A percentile compares a stretch with the other conserved stretches of the same genome.
Evolutionary conservation across 345 rosid species (phyloP).

Genomic region (Fremontodendron californicum): DNA sequence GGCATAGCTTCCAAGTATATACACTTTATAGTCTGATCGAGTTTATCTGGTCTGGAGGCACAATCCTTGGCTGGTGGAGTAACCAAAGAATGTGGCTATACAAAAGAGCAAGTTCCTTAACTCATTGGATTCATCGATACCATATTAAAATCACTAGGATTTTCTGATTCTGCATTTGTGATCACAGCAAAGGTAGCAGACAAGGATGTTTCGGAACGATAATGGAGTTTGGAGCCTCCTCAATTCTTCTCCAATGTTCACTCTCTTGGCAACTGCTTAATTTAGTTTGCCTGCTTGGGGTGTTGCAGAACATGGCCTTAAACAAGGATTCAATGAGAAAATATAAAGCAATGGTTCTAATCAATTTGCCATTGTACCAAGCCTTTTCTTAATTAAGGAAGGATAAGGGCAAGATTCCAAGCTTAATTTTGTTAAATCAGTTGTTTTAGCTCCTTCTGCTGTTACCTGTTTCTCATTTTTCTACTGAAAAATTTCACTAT

Average conservation of each 20-base stretch:
- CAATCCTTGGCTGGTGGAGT: slow-evolving; percentile 74
- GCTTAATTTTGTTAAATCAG: too few relatives aligned
- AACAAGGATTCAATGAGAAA: not conserved
- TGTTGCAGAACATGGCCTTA: not conserved
- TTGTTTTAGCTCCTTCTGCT: not conserved
- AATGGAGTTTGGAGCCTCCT: too few relatives aligned
- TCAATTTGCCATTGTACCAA: not conserved
- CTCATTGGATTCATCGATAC: slow-evolving; percentile 57
- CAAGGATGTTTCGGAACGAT: too few relatives aligned
- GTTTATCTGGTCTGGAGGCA: slow-evolving; percentile 53
- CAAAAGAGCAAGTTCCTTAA: slow-evolving; percentile 67
- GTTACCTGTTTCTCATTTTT: too few relatives aligned
- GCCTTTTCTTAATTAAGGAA: too few relatives aligned
- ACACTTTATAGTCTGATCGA: slow-evolving; percentile 48
- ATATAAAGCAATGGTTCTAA: not conserved
- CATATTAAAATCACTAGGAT: not conserved
- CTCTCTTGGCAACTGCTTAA: too few relatives aligned
- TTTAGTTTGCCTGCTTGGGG: not conserved
- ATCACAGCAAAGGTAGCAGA: too few relatives aligned
- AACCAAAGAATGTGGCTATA: slow-evolving; percentile 77
- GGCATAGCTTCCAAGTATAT: slow-evolving; percentile 35
- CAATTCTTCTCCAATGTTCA: too few relatives aligned
- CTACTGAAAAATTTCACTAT: too few relatives aligned
- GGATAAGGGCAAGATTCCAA: not conserved
- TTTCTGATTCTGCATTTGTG: too few relatives aligned